Base-by-base conservation (phyloP, 257 asterid genomes). In the Cruciata laevipes region DNA sequence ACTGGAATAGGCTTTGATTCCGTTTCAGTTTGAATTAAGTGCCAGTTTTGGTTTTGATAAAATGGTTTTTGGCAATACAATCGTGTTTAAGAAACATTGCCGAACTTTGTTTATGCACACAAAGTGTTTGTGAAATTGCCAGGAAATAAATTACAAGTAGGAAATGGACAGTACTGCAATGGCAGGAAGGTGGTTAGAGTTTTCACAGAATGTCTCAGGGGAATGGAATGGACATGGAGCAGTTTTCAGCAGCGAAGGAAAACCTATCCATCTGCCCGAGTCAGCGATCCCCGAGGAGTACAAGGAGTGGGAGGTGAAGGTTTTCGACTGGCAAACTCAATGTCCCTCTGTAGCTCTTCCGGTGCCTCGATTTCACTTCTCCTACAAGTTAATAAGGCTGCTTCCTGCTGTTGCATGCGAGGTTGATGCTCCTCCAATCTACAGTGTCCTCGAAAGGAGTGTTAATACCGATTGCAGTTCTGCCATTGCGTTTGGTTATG, bases 171-270 rank as follows among this genome's bases (percentile, higher is more conserved):
- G 30, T 27, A 27, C 38, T 35, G 6, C 38, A 35, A 35, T 44
- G 53, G 53, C 53, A 44, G 52, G 14, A 14, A 13, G 86, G 55
- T 89, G 97, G 96, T 59, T 35, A 31, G 86, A 72, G 68, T 90
- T 93, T 65, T 77, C 83, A 0, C 82, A 78, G 68, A 88, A 79
- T 10, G 89, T 86, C 12, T 87, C 95, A 0, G 98, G 98, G 0
- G 97, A 93, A 78, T 93, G 97, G 98, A 94, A 93, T 68, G 97
- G 98, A 25, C 88, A 81, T 20, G 96, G 96, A 57, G 98, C 96
- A 9, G 91, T 89, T 63, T 93, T 93, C 77, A 80, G 84, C 40
- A 78, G 74, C 66, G 80, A 77, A 2, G 97, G 96, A 25, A 52
- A 83, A 47, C 83, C 98, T 0, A 65, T 83, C 35, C 90, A 93